Conservation (phyloP, 768 basidiomycete species). For the Tricholoma bakamatsutake region DNA sequence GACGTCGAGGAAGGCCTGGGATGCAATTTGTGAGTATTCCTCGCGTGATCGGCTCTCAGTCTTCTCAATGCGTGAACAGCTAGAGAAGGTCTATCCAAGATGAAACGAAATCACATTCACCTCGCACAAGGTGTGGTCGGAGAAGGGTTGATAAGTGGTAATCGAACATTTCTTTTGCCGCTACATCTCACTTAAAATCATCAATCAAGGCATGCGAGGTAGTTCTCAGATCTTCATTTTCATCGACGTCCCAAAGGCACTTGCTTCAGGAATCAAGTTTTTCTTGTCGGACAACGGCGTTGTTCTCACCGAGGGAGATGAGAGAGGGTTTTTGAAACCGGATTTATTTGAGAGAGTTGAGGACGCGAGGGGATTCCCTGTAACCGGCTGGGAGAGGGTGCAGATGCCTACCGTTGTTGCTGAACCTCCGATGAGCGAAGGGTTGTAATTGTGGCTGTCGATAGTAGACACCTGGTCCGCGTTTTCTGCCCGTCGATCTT, state of each 20-base stretch:
- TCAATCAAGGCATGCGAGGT: conserved; percentile 66
- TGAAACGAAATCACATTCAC: conserved; percentile 91
- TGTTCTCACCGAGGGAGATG: conserved; percentile 76
- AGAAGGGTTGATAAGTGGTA: conserved; percentile 71
- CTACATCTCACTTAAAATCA: not conserved
- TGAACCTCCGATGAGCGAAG: not conserved
- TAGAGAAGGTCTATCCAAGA: conserved; percentile 70
- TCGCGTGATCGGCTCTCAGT: not conserved
- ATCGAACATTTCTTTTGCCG: conserved; percentile 15
- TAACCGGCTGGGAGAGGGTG: conserved; percentile 28
- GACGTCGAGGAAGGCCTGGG: conserved; percentile 66
- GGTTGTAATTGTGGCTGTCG: not conserved
- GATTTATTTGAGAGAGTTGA: conserved; percentile 71
- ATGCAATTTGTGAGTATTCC: conserved; percentile 48
- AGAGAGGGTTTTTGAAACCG: conserved; percentile 50
- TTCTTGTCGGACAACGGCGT: conserved; percentile 85
- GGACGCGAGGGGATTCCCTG: conserved; percentile 30
- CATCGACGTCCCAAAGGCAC: conserved; percentile 66
- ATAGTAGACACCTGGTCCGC: no score
- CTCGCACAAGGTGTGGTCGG: conserved; percentile 74
- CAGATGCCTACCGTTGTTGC: not conserved
- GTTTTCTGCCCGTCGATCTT: no score
- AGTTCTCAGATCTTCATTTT: conserved; percentile 78
- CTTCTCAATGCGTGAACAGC: conserved; percentile 32
- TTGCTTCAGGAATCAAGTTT: conserved; percentile 66